Percentiles rank a stretch among this genome's conserved stretches.
Evolutionary conservation across 345 rosid species (phyloP).

Genomic region (Rhodamnia argentea): DNA sequence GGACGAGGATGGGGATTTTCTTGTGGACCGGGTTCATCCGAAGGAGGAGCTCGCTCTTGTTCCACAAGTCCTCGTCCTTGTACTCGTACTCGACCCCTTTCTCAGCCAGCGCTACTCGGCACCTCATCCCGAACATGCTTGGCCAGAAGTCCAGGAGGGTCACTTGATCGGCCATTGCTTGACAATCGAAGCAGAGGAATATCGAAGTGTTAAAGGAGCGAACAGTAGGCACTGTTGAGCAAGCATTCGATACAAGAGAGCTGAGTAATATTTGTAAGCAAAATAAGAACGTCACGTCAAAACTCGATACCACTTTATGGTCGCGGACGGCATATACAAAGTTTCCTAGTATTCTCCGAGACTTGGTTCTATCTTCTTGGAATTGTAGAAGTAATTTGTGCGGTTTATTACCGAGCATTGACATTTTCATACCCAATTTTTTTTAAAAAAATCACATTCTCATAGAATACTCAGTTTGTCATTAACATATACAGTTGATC

Average conservation of each 20-base stretch:
- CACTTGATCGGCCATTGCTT: not conserved
- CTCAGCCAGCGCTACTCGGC: conserved; percentile 14
- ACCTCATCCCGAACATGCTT: conserved; percentile 21
- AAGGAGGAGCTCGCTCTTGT: conserved; percentile 11
- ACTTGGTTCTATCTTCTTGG: not conserved
- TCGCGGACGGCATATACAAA: not conserved
- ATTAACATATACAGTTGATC: too few species aligned
- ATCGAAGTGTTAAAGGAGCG: not conserved
- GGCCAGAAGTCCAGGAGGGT: conserved; percentile 17
- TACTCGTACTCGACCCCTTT: conserved; percentile 16
- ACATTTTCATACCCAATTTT: too few species aligned
- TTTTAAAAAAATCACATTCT: not conserved
- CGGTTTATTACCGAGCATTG: too few species aligned
- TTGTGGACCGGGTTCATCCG: not conserved
- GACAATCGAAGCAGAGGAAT: not conserved
- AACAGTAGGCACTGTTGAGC: not conserved
- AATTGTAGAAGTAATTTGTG: not conserved
- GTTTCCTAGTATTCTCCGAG: not conserved
- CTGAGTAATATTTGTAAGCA: not conserved
- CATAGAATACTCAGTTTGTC: not conserved
- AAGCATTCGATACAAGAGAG: not conserved
- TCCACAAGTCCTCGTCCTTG: conserved; percentile 11
- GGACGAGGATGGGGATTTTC: not conserved
- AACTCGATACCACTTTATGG: too few species aligned
- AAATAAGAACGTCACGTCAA: not conserved